Conservation (phyloP, 441 rosid species). For the Brassica balearica region DNA sequence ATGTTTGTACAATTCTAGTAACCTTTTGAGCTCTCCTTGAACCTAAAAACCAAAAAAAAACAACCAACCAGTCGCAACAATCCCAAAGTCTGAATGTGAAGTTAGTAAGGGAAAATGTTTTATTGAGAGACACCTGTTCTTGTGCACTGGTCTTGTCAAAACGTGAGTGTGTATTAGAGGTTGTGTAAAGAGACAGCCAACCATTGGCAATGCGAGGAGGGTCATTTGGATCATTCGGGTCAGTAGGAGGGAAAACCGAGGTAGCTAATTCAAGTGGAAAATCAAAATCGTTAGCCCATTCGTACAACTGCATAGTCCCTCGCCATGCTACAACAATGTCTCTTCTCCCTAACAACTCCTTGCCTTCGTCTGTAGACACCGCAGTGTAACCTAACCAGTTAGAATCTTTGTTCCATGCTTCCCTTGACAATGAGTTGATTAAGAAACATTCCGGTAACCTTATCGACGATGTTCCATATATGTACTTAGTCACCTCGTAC, state of each 20-base stretch:
- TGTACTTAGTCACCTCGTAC: constrained; percentile 4
- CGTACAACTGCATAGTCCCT: constrained; percentile 47
- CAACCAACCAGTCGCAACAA: not conserved
- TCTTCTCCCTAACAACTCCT: constrained; percentile 4
- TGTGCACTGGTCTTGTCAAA: constrained; percentile 54
- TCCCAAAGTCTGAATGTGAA: constrained; percentile 14
- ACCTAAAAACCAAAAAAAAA: constrained; percentile 38
- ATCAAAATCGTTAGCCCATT: constrained; percentile 56
- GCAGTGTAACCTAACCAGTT: not conserved
- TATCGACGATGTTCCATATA: constrained; percentile 1
- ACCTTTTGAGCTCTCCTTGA: constrained; percentile 48
- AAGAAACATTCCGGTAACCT: not conserved
- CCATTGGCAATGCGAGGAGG: constrained; percentile 48
- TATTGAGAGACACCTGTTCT: constrained; percentile 52
- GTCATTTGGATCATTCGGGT: constrained; percentile 21
- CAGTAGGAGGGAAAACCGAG: constrained; percentile 35
- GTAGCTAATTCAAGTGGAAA: constrained; percentile 34
- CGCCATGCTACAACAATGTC: constrained; percentile 6
- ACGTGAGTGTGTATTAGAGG: constrained; percentile 49
- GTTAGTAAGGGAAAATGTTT: not conserved
- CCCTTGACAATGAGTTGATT: constrained; percentile 1
- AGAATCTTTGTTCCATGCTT: constrained; percentile 5
- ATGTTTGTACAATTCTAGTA: constrained; percentile 50
- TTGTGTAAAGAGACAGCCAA: constrained; percentile 55
- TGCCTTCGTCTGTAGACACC: not conserved